Percentiles rank a stretch among this genome's conserved stretches.
Conservation (phyloP, 2,329 filamentous ascomycete species). For the Colletotrichum sp. region DNA sequence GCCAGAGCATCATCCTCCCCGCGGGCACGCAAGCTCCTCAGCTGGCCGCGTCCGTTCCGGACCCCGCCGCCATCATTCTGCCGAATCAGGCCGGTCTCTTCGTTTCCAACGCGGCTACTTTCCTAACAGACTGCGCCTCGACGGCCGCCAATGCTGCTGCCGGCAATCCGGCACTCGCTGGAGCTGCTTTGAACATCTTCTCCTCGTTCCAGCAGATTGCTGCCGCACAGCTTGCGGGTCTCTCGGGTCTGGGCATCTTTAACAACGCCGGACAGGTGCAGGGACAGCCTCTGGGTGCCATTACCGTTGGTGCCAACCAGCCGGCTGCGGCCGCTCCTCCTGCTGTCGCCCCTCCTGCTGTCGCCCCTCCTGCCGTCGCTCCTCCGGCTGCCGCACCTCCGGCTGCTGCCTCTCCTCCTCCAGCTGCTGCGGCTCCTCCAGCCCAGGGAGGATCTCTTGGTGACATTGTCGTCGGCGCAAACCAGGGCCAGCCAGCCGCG, state of each 20-base stretch:
- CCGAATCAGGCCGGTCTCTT: slow-evolving; percentile 35
- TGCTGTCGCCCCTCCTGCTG: background rate
- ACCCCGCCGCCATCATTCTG: slow-evolving; percentile 43
- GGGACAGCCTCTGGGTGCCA: background rate
- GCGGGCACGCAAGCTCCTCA: slow-evolving; percentile 33
- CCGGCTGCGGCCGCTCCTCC: background rate
- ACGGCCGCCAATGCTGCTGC: slow-evolving; percentile 24
- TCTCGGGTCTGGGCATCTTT: slow-evolving; percentile 21
- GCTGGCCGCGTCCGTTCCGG: slow-evolving; percentile 36
- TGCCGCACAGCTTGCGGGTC: slow-evolving; percentile 28
- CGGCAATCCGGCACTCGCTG: slow-evolving; percentile 11
- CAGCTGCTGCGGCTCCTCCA: background rate
- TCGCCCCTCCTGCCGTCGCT: background rate
- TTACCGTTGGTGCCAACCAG: slow-evolving; percentile 8
- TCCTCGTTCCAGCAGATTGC: slow-evolving; percentile 33
- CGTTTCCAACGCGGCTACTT: slow-evolving; percentile 35
- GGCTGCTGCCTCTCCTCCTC: background rate
- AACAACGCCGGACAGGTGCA: background rate
- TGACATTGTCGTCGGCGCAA: slow-evolving; percentile 5
- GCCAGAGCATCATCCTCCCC: slow-evolving; percentile 39
- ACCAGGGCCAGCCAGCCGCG: background rate
- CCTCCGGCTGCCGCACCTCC: background rate
- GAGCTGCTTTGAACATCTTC: slow-evolving; percentile 23
- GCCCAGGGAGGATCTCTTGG: slow-evolving; percentile 4
- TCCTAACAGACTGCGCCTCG: slow-evolving; percentile 37